Percentiles rank a stretch among this genome's conserved stretches.
Conservation (phyloP, 2,329 filamentous ascomycete genomes). For the Colletotrichum eremochloae region DNA sequence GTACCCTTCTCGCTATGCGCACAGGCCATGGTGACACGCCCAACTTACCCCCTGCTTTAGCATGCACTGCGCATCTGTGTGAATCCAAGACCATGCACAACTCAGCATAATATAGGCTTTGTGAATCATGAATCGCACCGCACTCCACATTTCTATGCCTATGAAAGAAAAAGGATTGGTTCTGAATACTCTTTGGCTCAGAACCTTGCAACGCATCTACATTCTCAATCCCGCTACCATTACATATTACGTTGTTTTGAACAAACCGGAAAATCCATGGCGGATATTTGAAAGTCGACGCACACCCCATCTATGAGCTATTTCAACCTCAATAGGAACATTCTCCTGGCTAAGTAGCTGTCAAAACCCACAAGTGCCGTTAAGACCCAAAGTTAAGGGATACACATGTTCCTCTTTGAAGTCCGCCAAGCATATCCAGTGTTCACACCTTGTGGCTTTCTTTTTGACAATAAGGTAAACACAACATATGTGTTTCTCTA, state of each 20-base stretch:
- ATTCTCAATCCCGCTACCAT: background rate
- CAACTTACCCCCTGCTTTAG: conserved; percentile 40
- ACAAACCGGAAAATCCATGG: background rate
- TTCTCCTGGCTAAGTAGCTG: background rate
- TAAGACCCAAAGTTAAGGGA: background rate
- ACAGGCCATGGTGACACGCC: conserved; percentile 32
- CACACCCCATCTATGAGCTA: background rate
- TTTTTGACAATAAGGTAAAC: too few relatives aligned
- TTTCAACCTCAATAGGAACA: background rate
- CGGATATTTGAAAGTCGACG: too few relatives aligned
- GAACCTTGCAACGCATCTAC: conserved; percentile 10
- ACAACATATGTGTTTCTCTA: too few relatives aligned
- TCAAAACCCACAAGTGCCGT: background rate
- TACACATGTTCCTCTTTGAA: background rate
- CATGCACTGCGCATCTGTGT: conserved; percentile 19
- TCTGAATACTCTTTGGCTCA: background rate
- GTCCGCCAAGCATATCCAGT: background rate
- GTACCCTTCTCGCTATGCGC: conserved; percentile 14
- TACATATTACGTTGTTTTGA: background rate
- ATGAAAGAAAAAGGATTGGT: background rate
- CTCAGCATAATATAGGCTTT: conserved; percentile 22
- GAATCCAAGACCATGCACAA: conserved; percentile 27
- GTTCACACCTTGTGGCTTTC: background rate
- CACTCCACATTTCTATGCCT: background rate
- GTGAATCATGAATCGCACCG: conserved; percentile 13